phyloP scores from a whole-genome alignment of 1,284 basidiomycete species.

The Inonotus hispidus region DNA sequence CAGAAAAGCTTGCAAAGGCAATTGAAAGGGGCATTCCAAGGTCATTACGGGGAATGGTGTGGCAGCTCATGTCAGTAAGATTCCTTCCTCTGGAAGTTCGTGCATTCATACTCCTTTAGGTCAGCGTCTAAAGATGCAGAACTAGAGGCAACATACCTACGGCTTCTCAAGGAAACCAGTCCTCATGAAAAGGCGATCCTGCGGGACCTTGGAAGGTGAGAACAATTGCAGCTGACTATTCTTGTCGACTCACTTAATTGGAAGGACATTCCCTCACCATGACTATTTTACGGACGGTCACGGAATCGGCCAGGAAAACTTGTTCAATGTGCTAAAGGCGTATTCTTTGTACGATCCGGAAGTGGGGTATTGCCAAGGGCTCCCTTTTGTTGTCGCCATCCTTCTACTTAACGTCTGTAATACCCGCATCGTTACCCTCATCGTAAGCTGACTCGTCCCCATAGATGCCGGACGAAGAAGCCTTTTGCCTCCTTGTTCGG shows the following conservation, averaged over 20 bases:
- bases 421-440: conserved; percentile 3
- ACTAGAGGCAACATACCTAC: conserved; percentile 82
- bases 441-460: conserved; percentile 6
- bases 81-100: conserved; percentile 4
- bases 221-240: conserved; percentile 6
- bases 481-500: conserved; percentile 92
- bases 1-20: conserved; percentile 79
- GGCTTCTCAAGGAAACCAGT: conserved; percentile 78
- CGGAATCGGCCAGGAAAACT: conserved; percentile 91
- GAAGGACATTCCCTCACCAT: conserved; percentile 94
- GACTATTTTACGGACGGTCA: conserved; percentile 91
- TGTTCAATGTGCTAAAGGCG: conserved; percentile 97
- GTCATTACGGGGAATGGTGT: conserved; percentile 88
- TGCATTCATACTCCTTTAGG: conserved; percentile 35
- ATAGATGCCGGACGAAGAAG: conserved; percentile 99
- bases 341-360: conserved; percentile 91
- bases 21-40: conserved; percentile 92
- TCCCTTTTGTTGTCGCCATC: conserved; percentile 94
- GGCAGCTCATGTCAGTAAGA: conserved; percentile 86
- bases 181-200: conserved; percentile 92
- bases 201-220: conserved; percentile 79
- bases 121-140: conserved; percentile 86
- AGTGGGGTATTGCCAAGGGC: conserved; percentile 96
- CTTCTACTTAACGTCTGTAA: conserved; percentile 79
- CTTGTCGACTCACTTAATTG: conserved; percentile 4